Base-by-base conservation (phyloP, 306 rosid species). In the Glycine soja region DNA sequence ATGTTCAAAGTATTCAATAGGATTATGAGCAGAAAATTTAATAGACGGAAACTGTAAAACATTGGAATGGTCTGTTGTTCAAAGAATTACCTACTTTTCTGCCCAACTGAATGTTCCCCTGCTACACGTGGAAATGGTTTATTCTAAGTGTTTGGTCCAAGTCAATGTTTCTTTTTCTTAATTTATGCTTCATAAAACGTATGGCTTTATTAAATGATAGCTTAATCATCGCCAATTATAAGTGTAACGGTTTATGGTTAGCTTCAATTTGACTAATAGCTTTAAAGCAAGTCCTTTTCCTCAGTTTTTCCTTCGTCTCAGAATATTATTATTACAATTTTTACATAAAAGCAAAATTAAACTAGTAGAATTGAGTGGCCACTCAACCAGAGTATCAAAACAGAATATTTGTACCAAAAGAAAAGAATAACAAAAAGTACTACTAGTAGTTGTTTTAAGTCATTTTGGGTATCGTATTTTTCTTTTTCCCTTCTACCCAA, bases 381-480 rank as follows among this genome's bases (percentile, higher is more conserved):
- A 76, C 57, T 66, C 32, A 72, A 53, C 63, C 34, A 18, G 51
- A 47, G 65, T 8, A 75, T 19, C 10, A 74, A 50, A 79, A 63
- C 34, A 75, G 80, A 76, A 83, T 76, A 47, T 65, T 42, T 72
- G 70, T 30, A 58, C 65, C 78, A 16, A 80, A 83, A 86, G 89
- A 72, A 86, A 86, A 68, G 87, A 86, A 83, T 66, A 76, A 71
- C 30, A 15, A 82, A 64, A 79, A 12, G 73, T 13, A 40, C 46
- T 2, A 4, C 11, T 15, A 7, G 14, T 12, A 10, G 38, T 51
- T 51, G 8, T 30, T n/a, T 32, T 48, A 24, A 18, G 81, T 73
- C 79, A 59, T 16, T 48, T 76, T 71, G 80, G 45, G 76, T 48
- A 76, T 78, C 68, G 4, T 4, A 5, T 5, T 66, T 42, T 42